Base-by-base conservation (phyloP, 1,139 yeast species). In the Yamadazyma kanchanaburiensis region DNA sequence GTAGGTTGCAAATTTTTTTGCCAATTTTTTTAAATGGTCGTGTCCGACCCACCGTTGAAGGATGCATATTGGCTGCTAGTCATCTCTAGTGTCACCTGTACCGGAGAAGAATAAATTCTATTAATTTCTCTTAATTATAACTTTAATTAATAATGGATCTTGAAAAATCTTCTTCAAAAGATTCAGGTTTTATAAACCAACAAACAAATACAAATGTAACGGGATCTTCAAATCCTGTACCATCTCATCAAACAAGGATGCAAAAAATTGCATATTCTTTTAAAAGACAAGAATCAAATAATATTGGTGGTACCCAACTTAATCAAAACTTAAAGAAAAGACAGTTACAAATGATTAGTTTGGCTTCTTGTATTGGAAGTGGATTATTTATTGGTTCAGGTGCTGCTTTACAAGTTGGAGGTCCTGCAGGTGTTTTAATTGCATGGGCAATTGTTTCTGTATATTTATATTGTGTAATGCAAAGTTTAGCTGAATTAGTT, bases 401-500 rank as follows among this genome's bases (percentile, higher is more conserved):
- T 1, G 42, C 54, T 15, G 68, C 71, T 6, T 53, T 66, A 26
- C 41, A 46, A 13, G 48, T 48, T 15, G 70, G 70, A 4, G 71
- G 70, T 7, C 70, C 72, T 2, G 71, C 60, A 6, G 50, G 60
- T 15, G 43, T 65, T 13, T 44, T 66, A 22, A 53, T 65, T 17
- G 71, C 66, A 1, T 66, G 70, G 69, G 60, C 60, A n/a, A 42
- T 65, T 14, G 70, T 64, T 4, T 58, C 69, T 2, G 43, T 60
- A 2, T 64, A 64, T 35, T 52, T 87, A 45, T 80, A 77, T 57
- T 70, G 80, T 46, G 78, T 82, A 9, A 78, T 81, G 63, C 82
- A 78, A 43, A 73, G 82, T 25, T 60, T 81, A 35, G 84, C 86
- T 31, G 89, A 81, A 51, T 55, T 82, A 43, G 77, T 81, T 21